Conservation (phyloP, 2,329 filamentous ascomycete genomes). For the Colletotrichum higginsianum region DNA sequence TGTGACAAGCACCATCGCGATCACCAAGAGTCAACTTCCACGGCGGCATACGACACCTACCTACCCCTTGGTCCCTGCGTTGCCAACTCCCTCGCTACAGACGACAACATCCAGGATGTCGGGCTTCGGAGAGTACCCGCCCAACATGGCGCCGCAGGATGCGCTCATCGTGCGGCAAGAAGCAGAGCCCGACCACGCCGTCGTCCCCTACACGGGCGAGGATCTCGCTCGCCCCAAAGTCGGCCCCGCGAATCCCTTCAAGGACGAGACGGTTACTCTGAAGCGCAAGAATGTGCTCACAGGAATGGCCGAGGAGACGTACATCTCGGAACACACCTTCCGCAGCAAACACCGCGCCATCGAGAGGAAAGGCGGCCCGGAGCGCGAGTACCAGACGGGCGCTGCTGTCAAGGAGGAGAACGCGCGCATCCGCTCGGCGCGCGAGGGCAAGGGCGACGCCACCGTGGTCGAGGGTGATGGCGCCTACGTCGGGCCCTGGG, state of each 20-base stretch:
- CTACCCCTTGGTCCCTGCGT: constrained; percentile 24
- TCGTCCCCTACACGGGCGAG: constrained; percentile 78
- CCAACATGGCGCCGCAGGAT: constrained; percentile 76
- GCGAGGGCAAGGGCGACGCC: constrained; percentile 89
- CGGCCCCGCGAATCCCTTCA: constrained; percentile 84
- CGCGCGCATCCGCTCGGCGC: constrained; percentile 76
- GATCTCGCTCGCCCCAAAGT: constrained; percentile 76
- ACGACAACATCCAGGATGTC: constrained; percentile 62
- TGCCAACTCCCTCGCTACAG: constrained; percentile 26
- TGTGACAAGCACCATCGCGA: constrained; percentile 25
- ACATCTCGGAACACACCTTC: constrained; percentile 92
- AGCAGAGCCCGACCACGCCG: constrained; percentile 70
- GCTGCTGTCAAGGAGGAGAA: constrained; percentile 78
- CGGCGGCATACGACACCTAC: constrained; percentile 25
- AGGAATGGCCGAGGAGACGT: constrained; percentile 89
- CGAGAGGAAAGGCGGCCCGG: constrained; percentile 74
- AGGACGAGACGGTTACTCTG: constrained; percentile 69
- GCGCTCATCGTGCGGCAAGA: constrained; percentile 72
- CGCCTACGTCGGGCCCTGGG: constrained; percentile 96
- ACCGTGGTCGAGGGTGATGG: constrained; percentile 88
- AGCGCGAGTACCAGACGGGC: constrained; percentile 69
- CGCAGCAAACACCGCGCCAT: constrained; percentile 88
- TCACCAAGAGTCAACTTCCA: not conserved
- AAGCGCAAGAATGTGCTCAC: constrained; percentile 90
- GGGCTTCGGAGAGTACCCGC: constrained; percentile 74